Evolutionary conservation across 2,329 filamentous ascomycete species (phyloP).

Genomic region (Verticillium nonalfalfae): DNA sequence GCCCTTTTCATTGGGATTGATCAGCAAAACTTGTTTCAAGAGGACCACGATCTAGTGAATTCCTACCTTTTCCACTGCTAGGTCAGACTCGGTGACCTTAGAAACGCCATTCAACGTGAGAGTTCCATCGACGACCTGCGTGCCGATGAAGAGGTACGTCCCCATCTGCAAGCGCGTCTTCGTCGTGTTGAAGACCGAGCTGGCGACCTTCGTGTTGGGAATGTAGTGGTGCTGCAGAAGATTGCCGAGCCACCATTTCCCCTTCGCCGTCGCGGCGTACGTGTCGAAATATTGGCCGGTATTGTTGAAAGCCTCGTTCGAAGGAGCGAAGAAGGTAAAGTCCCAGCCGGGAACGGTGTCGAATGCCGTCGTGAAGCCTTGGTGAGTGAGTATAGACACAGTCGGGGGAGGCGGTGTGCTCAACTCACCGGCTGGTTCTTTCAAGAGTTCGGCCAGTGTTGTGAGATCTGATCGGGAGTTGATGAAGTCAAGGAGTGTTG

Average conservation of each 20-base stretch:
- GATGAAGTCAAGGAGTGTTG: constrained; percentile 2
- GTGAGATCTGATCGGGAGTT: constrained; percentile 1
- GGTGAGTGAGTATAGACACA: not conserved
- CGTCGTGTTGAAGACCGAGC: constrained; percentile 13
- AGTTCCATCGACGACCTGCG: constrained; percentile 10
- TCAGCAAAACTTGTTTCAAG: not conserved
- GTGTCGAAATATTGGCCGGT: constrained; percentile 20
- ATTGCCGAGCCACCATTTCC: constrained; percentile 20
- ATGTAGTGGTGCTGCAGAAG: constrained; percentile 18
- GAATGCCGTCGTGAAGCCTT: constrained; percentile 21
- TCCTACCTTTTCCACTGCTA: constrained; percentile 2
- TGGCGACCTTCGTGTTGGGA: constrained; percentile 15
- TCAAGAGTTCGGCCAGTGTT: not conserved
- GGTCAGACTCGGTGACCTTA: constrained; percentile 7
- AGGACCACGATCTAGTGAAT: no score
- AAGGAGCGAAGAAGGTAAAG: constrained; percentile 23
- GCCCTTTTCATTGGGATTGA: constrained; percentile 7
- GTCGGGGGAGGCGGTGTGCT: constrained; percentile 1
- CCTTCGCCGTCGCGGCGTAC: constrained; percentile 17
- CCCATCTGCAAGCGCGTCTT: constrained; percentile 16
- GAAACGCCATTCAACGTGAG: constrained; percentile 17
- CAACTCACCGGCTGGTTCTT: constrained; percentile 3
- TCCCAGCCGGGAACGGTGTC: constrained; percentile 17
- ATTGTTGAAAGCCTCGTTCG: constrained; percentile 19
- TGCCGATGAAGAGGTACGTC: constrained; percentile 16